phyloP scores from a whole-genome alignment of 1,139 yeast genomes.

The Candida sojae region DNA sequence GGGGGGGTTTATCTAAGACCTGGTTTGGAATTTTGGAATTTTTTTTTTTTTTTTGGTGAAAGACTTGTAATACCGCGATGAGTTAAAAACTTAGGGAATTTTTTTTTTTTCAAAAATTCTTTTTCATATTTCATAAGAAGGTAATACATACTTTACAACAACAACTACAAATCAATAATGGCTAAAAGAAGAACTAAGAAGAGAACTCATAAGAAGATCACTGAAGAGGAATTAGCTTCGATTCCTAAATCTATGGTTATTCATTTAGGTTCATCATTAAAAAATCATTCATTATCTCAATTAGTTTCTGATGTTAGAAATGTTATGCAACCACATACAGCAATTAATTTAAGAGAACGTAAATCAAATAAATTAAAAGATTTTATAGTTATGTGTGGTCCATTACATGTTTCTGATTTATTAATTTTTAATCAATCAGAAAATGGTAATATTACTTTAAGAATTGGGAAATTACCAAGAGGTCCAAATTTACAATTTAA shows the following conservation, averaged over 20 bases:
- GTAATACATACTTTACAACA: too few species aligned
- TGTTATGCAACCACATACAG: slow-evolving; percentile 97
- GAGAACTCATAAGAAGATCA: slow-evolving; percentile 76
- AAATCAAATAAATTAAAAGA: slow-evolving; percentile 86
- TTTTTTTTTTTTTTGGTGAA: too few species aligned
- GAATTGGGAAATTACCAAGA: slow-evolving; percentile 85
- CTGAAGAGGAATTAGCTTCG: slow-evolving; percentile 68
- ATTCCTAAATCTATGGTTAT: slow-evolving; percentile 94
- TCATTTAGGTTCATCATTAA: slow-evolving; percentile 76
- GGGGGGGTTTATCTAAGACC: not conserved
- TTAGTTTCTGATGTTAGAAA: slow-evolving; percentile 84
- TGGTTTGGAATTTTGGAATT: too few species aligned
- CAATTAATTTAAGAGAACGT: slow-evolving; percentile 82
- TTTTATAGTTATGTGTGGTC: slow-evolving; percentile 96
- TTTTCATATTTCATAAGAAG: too few species aligned
- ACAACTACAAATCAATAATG: slow-evolving; percentile 29
- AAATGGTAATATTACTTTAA: slow-evolving; percentile 77
- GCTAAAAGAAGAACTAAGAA: slow-evolving; percentile 60
- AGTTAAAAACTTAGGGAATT: too few species aligned
- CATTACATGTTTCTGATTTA: slow-evolving; percentile 87
- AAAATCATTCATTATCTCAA: slow-evolving; percentile 80
- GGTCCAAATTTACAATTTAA: slow-evolving; percentile 93
- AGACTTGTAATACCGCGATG: too few species aligned
- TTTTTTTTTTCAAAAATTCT: too few species aligned
- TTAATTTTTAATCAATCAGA: slow-evolving; percentile 82